Evolutionary conservation across 2,329 filamentous ascomycete genomes (phyloP).

Genomic region (Rhynchosporium secalis): DNA sequence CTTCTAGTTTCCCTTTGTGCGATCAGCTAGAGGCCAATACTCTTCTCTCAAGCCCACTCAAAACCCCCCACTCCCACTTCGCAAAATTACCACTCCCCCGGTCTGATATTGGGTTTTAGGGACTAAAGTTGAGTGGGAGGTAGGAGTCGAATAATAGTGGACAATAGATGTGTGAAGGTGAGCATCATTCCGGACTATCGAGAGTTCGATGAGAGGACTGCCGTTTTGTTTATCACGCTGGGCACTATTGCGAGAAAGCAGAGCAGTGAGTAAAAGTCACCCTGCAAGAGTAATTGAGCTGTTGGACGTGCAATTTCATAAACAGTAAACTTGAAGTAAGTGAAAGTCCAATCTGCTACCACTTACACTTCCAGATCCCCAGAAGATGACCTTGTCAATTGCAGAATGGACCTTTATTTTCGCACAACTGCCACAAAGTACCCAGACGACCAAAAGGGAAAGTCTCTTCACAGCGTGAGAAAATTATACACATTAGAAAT

Average conservation of each 20-base stretch:
- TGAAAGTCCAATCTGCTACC: not conserved
- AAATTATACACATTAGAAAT: slow-evolving; percentile 9
- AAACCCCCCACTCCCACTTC: too few species aligned
- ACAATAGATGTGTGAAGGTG: too few species aligned
- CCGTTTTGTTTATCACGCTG: not conserved
- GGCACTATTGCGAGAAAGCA: not conserved
- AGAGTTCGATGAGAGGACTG: not conserved
- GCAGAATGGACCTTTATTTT: not conserved
- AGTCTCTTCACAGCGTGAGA: not conserved
- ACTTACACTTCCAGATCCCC: not conserved
- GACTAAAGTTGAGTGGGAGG: not conserved
- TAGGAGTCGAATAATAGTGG: not conserved
- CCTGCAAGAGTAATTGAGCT: not conserved
- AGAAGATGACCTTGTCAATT: not conserved
- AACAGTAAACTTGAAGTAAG: not conserved
- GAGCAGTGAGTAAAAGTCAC: not conserved
- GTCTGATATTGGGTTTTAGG: too few species aligned
- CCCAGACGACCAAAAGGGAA: not conserved
- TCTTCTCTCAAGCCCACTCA: too few species aligned
- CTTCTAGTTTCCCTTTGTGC: too few species aligned
- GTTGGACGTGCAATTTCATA: not conserved
- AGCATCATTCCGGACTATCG: not conserved
- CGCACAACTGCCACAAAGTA: not conserved
- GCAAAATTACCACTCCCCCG: too few species aligned
- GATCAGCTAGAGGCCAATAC: too few species aligned